Base-by-base conservation (phyloP, 129 eudicot genomes). In the Centrapalus pauciflorus region DNA sequence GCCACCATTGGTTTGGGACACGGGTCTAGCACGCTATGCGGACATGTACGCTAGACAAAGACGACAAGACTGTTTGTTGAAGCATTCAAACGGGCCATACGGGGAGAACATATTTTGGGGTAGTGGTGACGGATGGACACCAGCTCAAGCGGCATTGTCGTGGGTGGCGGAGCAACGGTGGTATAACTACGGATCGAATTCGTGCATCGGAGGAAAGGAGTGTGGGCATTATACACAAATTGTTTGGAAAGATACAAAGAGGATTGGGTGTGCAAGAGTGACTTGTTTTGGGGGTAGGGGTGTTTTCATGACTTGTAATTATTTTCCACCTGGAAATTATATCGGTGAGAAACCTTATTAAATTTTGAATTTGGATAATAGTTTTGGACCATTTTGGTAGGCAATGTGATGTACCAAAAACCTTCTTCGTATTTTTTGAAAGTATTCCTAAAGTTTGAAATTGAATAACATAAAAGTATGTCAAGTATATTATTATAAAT, bases 81-180 rank as follows among this genome's bases (percentile, higher is more conserved):
- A 50, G 72, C 87, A 82, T 29, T 82, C 87, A 0, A 68, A 77
- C 11, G 80, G 83, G 14, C 77, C 76, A 10, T 79, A 24, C 32
- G 86, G 86, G 35, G 86, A 82, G 70, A 77, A 77, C 14, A 82
- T 82, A 7, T 82, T 82, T 38, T 82, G 86, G 86, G 86, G 83
- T 10, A 69, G 80, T n/a, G 86, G 86, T 6, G 50, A 75, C 27
- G 29, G 60, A 38, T 82, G 86, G 86, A 77, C 76, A 1, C 82
- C 86, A 25, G 66, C 70, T 1, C 68, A 77, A 21, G 83, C 82
- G 5, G 65, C 70, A 11, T 13, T 48, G n/a, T 66, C 72, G 24
- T 76, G 82, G 87, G 77, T 70, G 2, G 56, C 27, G 48, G 83
- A 82, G 55, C 51, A 62, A 59, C 32, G 50, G 19, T 77, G 78